Percentiles rank a stretch among this genome's conserved stretches.
phyloP scores from a whole-genome alignment of 2,329 filamentous ascomycete genomes.

The Diaporthe aspalathi region DNA sequence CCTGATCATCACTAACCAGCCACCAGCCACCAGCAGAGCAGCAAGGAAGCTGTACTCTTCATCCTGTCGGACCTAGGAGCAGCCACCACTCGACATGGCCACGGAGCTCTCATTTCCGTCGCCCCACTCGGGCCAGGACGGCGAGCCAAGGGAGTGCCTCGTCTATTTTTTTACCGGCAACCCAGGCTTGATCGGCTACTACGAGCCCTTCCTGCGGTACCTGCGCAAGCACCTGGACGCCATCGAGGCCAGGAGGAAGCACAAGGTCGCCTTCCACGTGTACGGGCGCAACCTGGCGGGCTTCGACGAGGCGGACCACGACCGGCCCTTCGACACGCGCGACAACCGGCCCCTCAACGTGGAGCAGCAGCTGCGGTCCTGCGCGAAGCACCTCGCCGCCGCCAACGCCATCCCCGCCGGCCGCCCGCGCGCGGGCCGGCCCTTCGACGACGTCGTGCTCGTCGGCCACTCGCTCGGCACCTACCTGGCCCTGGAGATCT shows the following conservation, averaged over 20 bases:
- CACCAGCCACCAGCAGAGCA: not conserved
- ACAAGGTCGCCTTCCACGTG: slow-evolving; percentile 60
- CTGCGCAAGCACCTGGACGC: slow-evolving; percentile 66
- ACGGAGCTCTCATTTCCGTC: slow-evolving; percentile 32
- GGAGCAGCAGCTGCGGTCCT: slow-evolving; percentile 62
- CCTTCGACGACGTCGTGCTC: slow-evolving; percentile 71
- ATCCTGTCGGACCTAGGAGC: not conserved
- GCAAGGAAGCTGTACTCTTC: not conserved
- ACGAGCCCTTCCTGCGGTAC: slow-evolving; percentile 72
- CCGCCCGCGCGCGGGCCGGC: slow-evolving; percentile 47
- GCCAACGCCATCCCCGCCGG: slow-evolving; percentile 46
- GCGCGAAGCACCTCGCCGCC: slow-evolving; percentile 53
- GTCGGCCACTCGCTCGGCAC: slow-evolving; percentile 81
- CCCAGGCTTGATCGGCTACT: slow-evolving; percentile 80
- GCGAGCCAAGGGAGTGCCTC: slow-evolving; percentile 53
- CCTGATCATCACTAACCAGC: not conserved
- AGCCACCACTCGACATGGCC: slow-evolving; percentile 13
- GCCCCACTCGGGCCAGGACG: slow-evolving; percentile 32
- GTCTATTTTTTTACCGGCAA: slow-evolving; percentile 83
- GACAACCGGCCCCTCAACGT: slow-evolving; percentile 61
- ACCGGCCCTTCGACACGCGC: slow-evolving; percentile 53
- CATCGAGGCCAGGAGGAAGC: slow-evolving; percentile 46
- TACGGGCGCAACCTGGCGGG: slow-evolving; percentile 69
- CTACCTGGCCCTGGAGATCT: slow-evolving; percentile 77
- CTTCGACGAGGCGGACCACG: slow-evolving; percentile 65